phyloP scores from a whole-genome alignment of 306 rosid species.

The Bauhinia variegata region DNA sequence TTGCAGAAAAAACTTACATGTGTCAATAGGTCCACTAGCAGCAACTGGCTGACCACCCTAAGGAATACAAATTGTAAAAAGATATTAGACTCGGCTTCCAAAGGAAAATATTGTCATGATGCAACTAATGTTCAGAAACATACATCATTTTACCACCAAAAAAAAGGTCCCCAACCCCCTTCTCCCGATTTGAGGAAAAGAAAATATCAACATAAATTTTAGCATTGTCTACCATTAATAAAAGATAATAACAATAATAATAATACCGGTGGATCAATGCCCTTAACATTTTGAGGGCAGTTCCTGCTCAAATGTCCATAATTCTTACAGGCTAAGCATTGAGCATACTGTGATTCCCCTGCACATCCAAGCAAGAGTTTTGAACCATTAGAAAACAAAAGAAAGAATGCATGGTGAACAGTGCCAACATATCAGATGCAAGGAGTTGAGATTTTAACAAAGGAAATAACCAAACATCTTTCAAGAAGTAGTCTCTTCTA shows the following conservation, averaged over 20 bases:
- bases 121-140: conserved; percentile 7
- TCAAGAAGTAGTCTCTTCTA: background rate
- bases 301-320: conserved; percentile 65
- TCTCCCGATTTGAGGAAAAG: background rate
- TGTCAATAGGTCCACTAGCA: conserved; percentile 24
- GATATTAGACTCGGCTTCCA: conserved; percentile 15
- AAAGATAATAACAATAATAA: conserved; percentile 11
- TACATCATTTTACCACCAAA: too few relatives aligned
- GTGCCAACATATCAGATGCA: background rate
- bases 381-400: conserved; percentile 7
- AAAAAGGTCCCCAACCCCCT: too few relatives aligned
- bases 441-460: conserved; percentile 15
- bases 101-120: background rate
- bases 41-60: conserved; percentile 51
- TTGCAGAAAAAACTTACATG: conserved; percentile 40
- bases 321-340: conserved; percentile 68
- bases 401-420: conserved; percentile 17
- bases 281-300: conserved; percentile 63
- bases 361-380: conserved; percentile 35
- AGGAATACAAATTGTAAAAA: conserved; percentile 28
- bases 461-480: background rate
- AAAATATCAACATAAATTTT: background rate
- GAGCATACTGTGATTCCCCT: conserved; percentile 82
- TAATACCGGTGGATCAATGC: conserved; percentile 60
- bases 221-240: conserved; percentile 17